These are phyloP conservation scores for Cadophora sp. DNA, from an alignment of 2,329 filamentous ascomycete genomes.

Conservation along the genomic window DNA sequence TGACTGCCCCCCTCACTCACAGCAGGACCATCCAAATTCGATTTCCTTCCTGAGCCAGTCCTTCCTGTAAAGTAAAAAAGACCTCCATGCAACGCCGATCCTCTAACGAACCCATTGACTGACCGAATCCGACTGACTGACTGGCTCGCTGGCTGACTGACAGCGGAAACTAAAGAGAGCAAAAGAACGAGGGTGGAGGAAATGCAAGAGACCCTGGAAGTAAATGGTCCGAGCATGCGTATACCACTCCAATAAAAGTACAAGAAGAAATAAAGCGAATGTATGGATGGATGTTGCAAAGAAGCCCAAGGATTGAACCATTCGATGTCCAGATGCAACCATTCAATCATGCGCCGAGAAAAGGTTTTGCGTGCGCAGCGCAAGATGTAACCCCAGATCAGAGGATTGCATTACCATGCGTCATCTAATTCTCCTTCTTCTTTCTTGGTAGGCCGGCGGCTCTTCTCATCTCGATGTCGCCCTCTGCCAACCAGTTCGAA, in stretches of 20 bases:
- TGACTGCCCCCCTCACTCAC: slow-evolving; percentile 6
- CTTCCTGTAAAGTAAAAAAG: slow-evolving; percentile 1
- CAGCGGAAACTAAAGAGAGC: slow-evolving; percentile 29
- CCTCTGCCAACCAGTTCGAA: slow-evolving; percentile 89
- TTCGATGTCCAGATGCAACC: slow-evolving; percentile 19
- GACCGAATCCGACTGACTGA: slow-evolving; percentile 1
- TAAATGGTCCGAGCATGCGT: slow-evolving; percentile 23
- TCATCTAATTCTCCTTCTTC: slow-evolving; percentile 43
- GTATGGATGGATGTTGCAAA: slow-evolving; percentile 5
- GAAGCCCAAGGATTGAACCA: slow-evolving; percentile 19
- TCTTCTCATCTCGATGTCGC: slow-evolving; percentile 74
- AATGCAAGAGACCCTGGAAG: slow-evolving; percentile 8
- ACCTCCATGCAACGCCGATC: slow-evolving; percentile 30
- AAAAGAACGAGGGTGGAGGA: slow-evolving; percentile 27
- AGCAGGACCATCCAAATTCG: slow-evolving; percentile 16
- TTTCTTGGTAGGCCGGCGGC: slow-evolving; percentile 60
- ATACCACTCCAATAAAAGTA: slow-evolving; percentile 31
- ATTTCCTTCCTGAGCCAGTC: slow-evolving; percentile 6
- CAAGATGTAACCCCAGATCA: background rate
- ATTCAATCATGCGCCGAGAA: slow-evolving; percentile 16
- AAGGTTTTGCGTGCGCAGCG: slow-evolving; percentile 2
- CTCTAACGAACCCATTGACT: slow-evolving; percentile 24
- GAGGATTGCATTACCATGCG: background rate
- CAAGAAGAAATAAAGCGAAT: slow-evolving; percentile 21
- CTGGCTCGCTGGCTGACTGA: slow-evolving; percentile 18